Evolutionary conservation across 2,329 filamentous ascomycete genomes (phyloP).

Genomic region (Sclerotiophoma versabilis): DNA sequence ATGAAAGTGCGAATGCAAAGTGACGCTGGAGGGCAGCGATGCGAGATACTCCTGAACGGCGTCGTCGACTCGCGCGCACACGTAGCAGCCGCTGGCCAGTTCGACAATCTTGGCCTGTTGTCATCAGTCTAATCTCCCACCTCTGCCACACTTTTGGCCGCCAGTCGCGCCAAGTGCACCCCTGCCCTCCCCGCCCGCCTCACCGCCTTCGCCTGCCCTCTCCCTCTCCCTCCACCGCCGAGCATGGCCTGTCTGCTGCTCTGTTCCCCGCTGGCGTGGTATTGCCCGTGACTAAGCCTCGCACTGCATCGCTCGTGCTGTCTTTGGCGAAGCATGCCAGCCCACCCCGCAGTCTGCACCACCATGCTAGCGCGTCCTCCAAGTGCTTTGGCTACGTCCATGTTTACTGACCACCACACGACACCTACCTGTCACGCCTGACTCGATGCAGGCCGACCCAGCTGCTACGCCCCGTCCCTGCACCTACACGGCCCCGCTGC

Average conservation of each 20-base stretch:
- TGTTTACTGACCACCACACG: too few species aligned
- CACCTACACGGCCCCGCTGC: too few species aligned
- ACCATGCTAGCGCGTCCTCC: background rate
- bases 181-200: slow-evolving; percentile 25
- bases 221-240: too few species aligned
- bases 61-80: slow-evolving; percentile 12
- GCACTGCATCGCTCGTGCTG: too few species aligned
- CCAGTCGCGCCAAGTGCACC: slow-evolving; percentile 9
- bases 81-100: slow-evolving; percentile 20
- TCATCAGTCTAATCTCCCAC: slow-evolving; percentile 22
- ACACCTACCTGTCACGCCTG: too few species aligned
- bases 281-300: too few species aligned
- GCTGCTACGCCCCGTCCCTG: too few species aligned
- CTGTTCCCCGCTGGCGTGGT: too few species aligned
- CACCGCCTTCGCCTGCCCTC: slow-evolving; percentile 21
- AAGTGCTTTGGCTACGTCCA: too few species aligned
- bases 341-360: background rate
- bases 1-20: background rate
- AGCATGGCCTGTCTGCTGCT: too few species aligned
- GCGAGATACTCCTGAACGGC: slow-evolving; percentile 1
- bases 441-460: too few species aligned
- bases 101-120: slow-evolving; percentile 7
- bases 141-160: slow-evolving; percentile 16
- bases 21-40: background rate
- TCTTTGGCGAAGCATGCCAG: too few species aligned